A percentile compares a stretch with the other conserved stretches of the same genome.
Conservation (phyloP, 2,329 filamentous ascomycete species). For the Cytospora piceae region DNA sequence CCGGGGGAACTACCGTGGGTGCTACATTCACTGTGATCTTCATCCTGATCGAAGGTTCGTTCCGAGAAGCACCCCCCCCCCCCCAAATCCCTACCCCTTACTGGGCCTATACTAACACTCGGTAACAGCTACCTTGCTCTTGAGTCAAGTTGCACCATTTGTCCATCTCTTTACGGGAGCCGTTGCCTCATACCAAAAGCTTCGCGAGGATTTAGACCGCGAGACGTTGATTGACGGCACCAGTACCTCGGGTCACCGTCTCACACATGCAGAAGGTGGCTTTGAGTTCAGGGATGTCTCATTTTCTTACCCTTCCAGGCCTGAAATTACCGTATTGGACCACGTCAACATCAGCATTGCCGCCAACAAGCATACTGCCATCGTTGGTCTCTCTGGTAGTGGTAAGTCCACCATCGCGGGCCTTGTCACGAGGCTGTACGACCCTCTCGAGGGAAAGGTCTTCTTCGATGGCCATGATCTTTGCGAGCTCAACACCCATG, state of each 20-base stretch:
- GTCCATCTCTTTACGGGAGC: slow-evolving; percentile 62
- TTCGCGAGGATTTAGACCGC: slow-evolving; percentile 59
- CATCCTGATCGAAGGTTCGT: slow-evolving; percentile 53
- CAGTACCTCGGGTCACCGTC: slow-evolving; percentile 29
- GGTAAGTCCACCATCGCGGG: slow-evolving; percentile 59
- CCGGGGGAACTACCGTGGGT: slow-evolving; percentile 47
- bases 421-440: slow-evolving; percentile 51
- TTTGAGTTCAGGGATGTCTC: slow-evolving; percentile 36
- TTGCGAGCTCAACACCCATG: slow-evolving; percentile 44
- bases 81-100: neutral
- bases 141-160: slow-evolving; percentile 64
- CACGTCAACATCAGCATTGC: slow-evolving; percentile 43
- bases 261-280: slow-evolving; percentile 18
- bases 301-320: slow-evolving; percentile 50
- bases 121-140: slow-evolving; percentile 53
- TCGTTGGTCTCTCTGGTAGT: slow-evolving; percentile 62
- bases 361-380: slow-evolving; percentile 55
- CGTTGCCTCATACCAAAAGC: slow-evolving; percentile 56
- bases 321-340: slow-evolving; percentile 47
- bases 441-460: slow-evolving; percentile 46
- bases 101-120: slow-evolving; percentile 32
- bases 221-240: slow-evolving; percentile 48
- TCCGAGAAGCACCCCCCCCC: too few species aligned
- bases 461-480: slow-evolving; percentile 44
- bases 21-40: slow-evolving; percentile 60